phyloP scores from a whole-genome alignment of 345 rosid genomes.

The Euphorbia lathyris region DNA sequence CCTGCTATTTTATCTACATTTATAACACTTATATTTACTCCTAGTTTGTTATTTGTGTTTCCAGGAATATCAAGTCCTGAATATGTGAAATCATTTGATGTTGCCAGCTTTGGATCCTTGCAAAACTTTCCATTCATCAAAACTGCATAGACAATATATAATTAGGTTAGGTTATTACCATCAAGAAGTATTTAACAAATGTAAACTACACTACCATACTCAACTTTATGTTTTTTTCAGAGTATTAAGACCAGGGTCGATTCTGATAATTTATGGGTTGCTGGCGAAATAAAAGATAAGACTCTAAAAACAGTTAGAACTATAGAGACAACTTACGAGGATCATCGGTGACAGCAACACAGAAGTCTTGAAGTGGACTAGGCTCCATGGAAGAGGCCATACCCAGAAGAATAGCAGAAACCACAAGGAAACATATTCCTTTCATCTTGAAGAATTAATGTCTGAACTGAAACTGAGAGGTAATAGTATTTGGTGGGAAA shows the following conservation, averaged over 20 bases:
- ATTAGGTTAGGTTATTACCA: too few species aligned
- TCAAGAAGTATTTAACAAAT: too few species aligned
- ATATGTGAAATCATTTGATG: neutral
- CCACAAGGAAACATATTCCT: neutral
- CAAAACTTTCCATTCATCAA: too few species aligned
- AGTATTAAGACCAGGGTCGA: too few species aligned
- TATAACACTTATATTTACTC: neutral
- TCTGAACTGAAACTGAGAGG: too few species aligned
- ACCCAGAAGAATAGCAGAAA: neutral
- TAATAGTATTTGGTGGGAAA: too few species aligned
- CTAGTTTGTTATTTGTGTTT: neutral
- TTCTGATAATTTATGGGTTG: too few species aligned
- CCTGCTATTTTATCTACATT: neutral
- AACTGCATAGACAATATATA: too few species aligned
- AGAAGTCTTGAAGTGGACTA: neutral
- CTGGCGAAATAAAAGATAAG: too few species aligned
- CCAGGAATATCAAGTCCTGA: neutral
- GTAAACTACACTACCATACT: too few species aligned
- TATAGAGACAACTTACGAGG: neutral
- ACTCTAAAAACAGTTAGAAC: neutral
- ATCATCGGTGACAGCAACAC: neutral
- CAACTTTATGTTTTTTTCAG: too few species aligned
- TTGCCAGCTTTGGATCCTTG: too few species aligned
- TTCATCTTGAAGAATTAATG: neutral
- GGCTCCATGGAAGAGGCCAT: neutral